These are phyloP conservation scores for Alternaria sp. DNA, from an alignment of 2,329 filamentous ascomycete species.

Conservation along the genomic window DNA sequence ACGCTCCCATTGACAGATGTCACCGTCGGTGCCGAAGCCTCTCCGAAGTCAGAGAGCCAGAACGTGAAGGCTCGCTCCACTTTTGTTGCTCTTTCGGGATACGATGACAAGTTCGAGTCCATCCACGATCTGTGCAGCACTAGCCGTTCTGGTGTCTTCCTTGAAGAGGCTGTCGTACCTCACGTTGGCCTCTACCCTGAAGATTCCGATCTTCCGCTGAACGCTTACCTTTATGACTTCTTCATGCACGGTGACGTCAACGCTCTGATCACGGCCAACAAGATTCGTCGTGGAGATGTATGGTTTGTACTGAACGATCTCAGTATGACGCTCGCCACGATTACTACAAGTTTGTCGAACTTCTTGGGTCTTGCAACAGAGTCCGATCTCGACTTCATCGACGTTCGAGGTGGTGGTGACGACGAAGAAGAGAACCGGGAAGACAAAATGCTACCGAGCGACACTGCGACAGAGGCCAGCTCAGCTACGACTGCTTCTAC, in stretches of 20 bases:
- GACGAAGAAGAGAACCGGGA: constrained; percentile 56
- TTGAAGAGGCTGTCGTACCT: constrained; percentile 76
- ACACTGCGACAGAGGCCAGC: constrained; percentile 26
- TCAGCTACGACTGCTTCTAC: constrained; percentile 29
- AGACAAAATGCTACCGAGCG: constrained; percentile 43
- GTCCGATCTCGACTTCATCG: constrained; percentile 58
- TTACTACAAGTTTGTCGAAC: constrained; percentile 68
- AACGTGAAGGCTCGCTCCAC: constrained; percentile 65
- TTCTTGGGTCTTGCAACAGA: constrained; percentile 60
- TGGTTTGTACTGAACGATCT: constrained; percentile 77
- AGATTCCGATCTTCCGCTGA: constrained; percentile 62
- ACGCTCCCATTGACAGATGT: constrained; percentile 65
- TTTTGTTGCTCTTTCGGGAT: constrained; percentile 75
- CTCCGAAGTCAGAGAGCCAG: constrained; percentile 24
- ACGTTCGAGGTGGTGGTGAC: constrained; percentile 60
- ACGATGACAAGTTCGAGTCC: constrained; percentile 67
- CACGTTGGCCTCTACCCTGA: constrained; percentile 68
- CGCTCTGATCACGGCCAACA: constrained; percentile 68
- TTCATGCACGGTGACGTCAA: constrained; percentile 73
- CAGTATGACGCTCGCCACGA: constrained; percentile 70
- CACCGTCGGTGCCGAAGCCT: constrained; percentile 49
- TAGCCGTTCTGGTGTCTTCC: constrained; percentile 71
- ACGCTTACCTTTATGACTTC: constrained; percentile 77
- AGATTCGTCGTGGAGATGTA: constrained; percentile 69
- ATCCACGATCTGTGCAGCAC: constrained; percentile 72